Conservation (phyloP, 768 basidiomycete species). For the Leccinum barrowsii region DNA sequence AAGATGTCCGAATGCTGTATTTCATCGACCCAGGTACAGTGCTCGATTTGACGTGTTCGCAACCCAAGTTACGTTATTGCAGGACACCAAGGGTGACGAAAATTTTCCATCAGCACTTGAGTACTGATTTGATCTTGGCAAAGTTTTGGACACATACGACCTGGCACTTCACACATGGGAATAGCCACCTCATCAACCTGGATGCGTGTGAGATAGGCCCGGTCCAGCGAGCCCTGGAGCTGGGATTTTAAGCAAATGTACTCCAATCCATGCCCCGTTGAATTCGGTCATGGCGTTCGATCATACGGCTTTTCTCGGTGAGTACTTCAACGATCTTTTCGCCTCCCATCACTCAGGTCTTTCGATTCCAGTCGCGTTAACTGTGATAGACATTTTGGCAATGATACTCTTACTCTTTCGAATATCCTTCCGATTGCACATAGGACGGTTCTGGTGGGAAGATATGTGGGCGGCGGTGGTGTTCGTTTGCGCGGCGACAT, state of each 20-base stretch:
- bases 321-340: background rate
- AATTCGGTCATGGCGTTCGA: background rate
- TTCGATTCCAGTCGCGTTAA: conserved; percentile 2
- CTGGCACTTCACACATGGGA: background rate
- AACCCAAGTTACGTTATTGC: background rate
- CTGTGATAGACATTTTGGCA: conserved; percentile 3
- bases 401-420: conserved; percentile 14
- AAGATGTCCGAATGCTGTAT: background rate
- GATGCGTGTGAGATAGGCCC: background rate
- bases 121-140: background rate
- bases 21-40: background rate
- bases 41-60: background rate
- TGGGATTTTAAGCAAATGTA: background rate
- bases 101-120: background rate
- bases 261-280: background rate
- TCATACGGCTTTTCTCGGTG: background rate
- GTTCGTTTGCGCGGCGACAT: background rate
- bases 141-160: background rate
- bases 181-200: background rate
- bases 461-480: conserved; percentile 17
- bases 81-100: background rate
- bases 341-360: background rate
- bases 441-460: conserved; percentile 26
- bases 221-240: background rate
- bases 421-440: conserved; percentile 9